Evolutionary conservation across 2,329 filamentous ascomycete genomes (phyloP).

Genomic region (Pseudogymnoascus sp.): DNA sequence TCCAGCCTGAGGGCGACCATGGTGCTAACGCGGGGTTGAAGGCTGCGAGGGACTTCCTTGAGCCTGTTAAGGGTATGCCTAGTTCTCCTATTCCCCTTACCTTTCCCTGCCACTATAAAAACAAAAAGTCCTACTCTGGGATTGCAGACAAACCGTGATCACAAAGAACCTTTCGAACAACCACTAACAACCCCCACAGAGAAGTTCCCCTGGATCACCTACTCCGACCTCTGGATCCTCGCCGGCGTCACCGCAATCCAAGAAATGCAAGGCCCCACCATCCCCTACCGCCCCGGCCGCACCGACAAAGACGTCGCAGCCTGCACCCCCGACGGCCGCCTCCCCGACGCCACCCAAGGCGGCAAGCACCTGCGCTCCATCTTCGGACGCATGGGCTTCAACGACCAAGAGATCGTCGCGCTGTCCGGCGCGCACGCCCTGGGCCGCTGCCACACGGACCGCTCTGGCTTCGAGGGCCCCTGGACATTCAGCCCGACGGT

Average conservation of each 20-base stretch:
- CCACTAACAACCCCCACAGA: slow-evolving; percentile 32
- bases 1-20: slow-evolving; percentile 79
- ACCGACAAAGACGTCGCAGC: slow-evolving; percentile 67
- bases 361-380: slow-evolving; percentile 78
- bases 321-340: slow-evolving; percentile 90
- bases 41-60: slow-evolving; percentile 81
- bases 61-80: slow-evolving; percentile 71
- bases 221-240: slow-evolving; percentile 96
- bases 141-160: neutral
- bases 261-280: slow-evolving; percentile 83
- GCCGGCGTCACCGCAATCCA: slow-evolving; percentile 78
- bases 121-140: neutral
- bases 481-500: slow-evolving; percentile 91
- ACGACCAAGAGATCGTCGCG: slow-evolving; percentile 93
- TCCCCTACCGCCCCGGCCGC: slow-evolving; percentile 86
- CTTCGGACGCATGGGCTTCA: slow-evolving; percentile 96
- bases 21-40: slow-evolving; percentile 89
- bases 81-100: neutral
- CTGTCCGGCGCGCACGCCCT: slow-evolving; percentile 78
- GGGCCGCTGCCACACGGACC: slow-evolving; percentile 80
- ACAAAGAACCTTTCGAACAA: slow-evolving; percentile 14
- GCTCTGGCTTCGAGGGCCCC: slow-evolving; percentile 78
- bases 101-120: too few species aligned
- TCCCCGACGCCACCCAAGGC: slow-evolving; percentile 73
- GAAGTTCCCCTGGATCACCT: slow-evolving; percentile 90